Evolutionary conservation across 176 grass and related monocot species (phyloP).

Genomic region (Elaeis guineensis): DNA sequence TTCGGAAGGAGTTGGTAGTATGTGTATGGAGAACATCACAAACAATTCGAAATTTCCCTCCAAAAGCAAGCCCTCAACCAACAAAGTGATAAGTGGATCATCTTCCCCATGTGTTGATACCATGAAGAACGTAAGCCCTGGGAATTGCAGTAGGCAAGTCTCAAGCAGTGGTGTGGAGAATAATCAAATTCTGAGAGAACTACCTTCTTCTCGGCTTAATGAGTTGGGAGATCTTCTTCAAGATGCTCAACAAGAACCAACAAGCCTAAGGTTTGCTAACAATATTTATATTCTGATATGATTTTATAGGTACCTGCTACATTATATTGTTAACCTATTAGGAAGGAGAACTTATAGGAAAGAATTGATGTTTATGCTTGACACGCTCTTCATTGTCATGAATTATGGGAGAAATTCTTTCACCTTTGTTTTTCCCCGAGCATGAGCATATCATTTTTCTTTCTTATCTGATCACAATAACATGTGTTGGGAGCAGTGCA

Average conservation of each 20-base stretch:
- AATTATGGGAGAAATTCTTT: too few species aligned
- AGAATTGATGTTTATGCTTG: too few species aligned
- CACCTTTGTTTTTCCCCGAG: too few species aligned
- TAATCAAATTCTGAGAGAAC: slow-evolving; percentile 68
- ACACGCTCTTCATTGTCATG: too few species aligned
- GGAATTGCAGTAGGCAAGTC: slow-evolving; percentile 50
- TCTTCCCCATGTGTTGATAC: slow-evolving; percentile 36
- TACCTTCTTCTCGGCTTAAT: slow-evolving; percentile 60
- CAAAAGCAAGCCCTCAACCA: slow-evolving; percentile 50
- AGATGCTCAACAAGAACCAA: slow-evolving; percentile 42
- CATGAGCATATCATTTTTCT: too few species aligned
- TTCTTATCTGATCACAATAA: too few species aligned
- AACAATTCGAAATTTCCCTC: slow-evolving; percentile 64
- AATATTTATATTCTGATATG: not conserved
- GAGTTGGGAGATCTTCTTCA: slow-evolving; percentile 38
- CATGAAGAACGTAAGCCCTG: slow-evolving; percentile 40
- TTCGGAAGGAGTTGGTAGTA: slow-evolving; percentile 37
- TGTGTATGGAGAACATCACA: slow-evolving; percentile 48
- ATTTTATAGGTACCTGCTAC: not conserved
- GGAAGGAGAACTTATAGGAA: too few species aligned
- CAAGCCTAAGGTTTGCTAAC: slow-evolving; percentile 42
- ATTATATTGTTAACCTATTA: too few species aligned
- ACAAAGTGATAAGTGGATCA: slow-evolving; percentile 34
- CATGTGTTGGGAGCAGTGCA: slow-evolving; percentile 34
- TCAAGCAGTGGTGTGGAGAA: slow-evolving; percentile 39